These are phyloP conservation scores for Capsicum pubescens DNA, from an alignment of 257 asterid genomes.

Conservation along the genomic window DNA sequence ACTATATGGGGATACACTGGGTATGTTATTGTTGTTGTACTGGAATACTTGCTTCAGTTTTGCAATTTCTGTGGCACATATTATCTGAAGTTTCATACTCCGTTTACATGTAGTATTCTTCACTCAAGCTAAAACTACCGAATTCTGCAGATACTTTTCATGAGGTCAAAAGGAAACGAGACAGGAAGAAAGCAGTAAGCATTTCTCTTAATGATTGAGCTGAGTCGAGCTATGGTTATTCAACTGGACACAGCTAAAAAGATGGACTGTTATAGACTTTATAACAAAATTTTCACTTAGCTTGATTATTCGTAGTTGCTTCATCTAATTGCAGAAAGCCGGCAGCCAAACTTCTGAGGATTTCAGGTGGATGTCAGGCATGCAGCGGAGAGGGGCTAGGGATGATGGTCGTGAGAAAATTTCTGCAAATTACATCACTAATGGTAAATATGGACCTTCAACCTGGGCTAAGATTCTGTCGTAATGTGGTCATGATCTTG, in stretches of 20 bases:
- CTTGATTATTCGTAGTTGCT: constrained; percentile 14
- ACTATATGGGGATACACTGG: too few species aligned
- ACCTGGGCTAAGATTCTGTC: background rate
- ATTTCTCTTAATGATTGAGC: constrained; percentile 1
- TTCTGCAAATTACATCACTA: constrained; percentile 40
- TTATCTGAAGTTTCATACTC: background rate
- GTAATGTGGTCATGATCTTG: constrained; percentile 17
- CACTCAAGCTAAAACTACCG: background rate
- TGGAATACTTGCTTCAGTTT: background rate
- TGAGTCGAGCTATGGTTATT: background rate
- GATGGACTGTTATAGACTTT: background rate
- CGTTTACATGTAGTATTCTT: background rate
- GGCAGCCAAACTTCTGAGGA: constrained; percentile 32
- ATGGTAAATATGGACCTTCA: constrained; percentile 39
- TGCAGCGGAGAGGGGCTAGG: constrained; percentile 46
- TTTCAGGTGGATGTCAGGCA: constrained; percentile 39
- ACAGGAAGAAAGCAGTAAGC: constrained; percentile 57
- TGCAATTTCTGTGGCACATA: background rate
- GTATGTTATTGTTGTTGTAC: too few species aligned
- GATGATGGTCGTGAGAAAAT: constrained; percentile 44
- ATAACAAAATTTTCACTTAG: constrained; percentile 14
- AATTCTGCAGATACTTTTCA: constrained; percentile 64
- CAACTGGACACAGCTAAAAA: background rate
- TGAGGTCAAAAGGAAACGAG: constrained; percentile 64
- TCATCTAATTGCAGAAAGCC: constrained; percentile 43